phyloP scores from a whole-genome alignment of 805 yeast genomes.

The Starmerella kuoi region DNA sequence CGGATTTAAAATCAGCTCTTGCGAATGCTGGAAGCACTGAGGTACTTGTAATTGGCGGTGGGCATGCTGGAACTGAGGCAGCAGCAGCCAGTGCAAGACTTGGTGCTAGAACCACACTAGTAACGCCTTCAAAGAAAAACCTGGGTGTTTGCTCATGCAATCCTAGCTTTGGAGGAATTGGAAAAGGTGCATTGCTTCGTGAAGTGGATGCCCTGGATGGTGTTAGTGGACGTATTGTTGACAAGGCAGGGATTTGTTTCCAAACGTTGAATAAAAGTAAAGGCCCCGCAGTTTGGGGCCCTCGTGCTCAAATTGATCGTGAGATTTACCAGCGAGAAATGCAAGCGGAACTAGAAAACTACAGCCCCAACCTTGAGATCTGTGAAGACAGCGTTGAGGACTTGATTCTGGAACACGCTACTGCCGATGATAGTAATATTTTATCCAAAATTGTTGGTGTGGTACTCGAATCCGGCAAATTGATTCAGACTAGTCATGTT shows the following conservation, averaged over 20 bases:
- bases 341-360: slow-evolving; percentile 49
- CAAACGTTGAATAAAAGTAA: slow-evolving; percentile 72
- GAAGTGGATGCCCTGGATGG: slow-evolving; percentile 98
- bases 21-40: slow-evolving; percentile 30
- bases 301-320: slow-evolving; percentile 91
- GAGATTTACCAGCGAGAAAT: slow-evolving; percentile 62
- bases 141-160: slow-evolving; percentile 95
- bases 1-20: slow-evolving; percentile 9
- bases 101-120: slow-evolving; percentile 56
- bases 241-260: slow-evolving; percentile 84
- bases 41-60: slow-evolving; percentile 89
- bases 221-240: slow-evolving; percentile 73
- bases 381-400: slow-evolving; percentile 75
- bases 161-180: slow-evolving; percentile 97
- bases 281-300: slow-evolving; percentile 98
- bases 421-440: slow-evolving; percentile 21
- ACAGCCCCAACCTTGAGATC: slow-evolving; percentile 46
- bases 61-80: slow-evolving; percentile 98
- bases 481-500: slow-evolving; percentile 51
- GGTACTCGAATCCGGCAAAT: slow-evolving; percentile 51
- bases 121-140: slow-evolving; percentile 63
- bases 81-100: slow-evolving; percentile 83
- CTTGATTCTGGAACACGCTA: slow-evolving; percentile 39
- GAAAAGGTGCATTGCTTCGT: slow-evolving; percentile 81
- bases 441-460: slow-evolving; percentile 48